Evolutionary conservation across 345 rosid species (phyloP).

Genomic region (Chamaenerion angustifolium): DNA sequence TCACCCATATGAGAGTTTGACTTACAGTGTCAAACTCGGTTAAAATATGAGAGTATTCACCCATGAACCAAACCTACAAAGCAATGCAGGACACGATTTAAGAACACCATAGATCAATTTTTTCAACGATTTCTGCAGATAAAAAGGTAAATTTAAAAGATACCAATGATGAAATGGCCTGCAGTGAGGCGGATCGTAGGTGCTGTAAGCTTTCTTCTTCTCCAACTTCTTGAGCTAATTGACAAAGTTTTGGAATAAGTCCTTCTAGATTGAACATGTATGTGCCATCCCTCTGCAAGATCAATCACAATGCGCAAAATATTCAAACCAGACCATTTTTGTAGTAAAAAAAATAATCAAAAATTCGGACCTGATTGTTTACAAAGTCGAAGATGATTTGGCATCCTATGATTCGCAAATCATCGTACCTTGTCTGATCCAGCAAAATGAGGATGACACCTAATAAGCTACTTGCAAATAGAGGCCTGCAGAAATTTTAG

Average conservation of each 20-base stretch:
- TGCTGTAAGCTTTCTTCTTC: slow-evolving; percentile 48
- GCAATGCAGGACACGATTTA: slow-evolving; percentile 5
- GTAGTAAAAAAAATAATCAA: not conserved
- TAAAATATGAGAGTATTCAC: slow-evolving; percentile 59
- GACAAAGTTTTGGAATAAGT: slow-evolving; percentile 78
- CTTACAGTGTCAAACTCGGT: slow-evolving; percentile 66
- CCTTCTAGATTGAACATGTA: slow-evolving; percentile 82
- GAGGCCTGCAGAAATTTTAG: slow-evolving; percentile 38
- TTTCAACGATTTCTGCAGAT: too few species aligned
- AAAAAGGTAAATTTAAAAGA: not conserved
- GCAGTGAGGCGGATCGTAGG: slow-evolving; percentile 64
- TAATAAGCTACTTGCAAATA: slow-evolving; percentile 74
- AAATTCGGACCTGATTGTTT: slow-evolving; percentile 60
- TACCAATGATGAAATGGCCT: slow-evolving; percentile 94
- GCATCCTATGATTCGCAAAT: slow-evolving; percentile 71
- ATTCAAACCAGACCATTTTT: slow-evolving; percentile 3
- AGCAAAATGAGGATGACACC: slow-evolving; percentile 62
- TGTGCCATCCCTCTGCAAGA: slow-evolving; percentile 74
- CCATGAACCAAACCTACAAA: slow-evolving; percentile 64
- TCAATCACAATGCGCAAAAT: slow-evolving; percentile 9
- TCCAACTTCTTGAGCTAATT: slow-evolving; percentile 68
- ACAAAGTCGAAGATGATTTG: slow-evolving; percentile 76
- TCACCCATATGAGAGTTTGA: not conserved
- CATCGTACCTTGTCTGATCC: slow-evolving; percentile 71
- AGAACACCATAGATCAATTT: not conserved